Evolutionary conservation across 2,329 filamentous ascomycete genomes (phyloP).

Genomic region (Colletotrichum aenigma): DNA sequence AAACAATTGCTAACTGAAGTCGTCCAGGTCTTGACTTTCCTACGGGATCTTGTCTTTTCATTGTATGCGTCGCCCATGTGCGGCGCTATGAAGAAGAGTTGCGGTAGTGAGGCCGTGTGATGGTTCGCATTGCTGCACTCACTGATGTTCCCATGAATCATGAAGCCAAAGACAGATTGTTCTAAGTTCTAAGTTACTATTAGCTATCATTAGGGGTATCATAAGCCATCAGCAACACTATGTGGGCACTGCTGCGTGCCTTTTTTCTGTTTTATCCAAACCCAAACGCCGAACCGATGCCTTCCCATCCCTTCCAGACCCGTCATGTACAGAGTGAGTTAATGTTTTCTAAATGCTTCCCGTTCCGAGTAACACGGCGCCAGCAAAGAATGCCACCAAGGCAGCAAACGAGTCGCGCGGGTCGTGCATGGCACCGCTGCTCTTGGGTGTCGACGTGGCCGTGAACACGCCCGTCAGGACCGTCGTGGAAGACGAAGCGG

Average conservation of each 20-base stretch:
- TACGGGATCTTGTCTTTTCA: neutral
- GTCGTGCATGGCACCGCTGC: neutral
- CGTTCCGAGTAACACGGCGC: neutral
- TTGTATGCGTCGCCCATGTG: neutral
- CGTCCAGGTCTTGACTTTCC: neutral
- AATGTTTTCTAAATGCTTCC: neutral
- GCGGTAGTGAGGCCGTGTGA: neutral
- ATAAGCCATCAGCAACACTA: neutral
- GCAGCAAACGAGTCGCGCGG: constrained; percentile 3
- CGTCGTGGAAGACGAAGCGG: constrained; percentile 23
- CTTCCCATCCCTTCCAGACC: neutral
- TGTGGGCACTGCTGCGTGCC: neutral
- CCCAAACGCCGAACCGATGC: neutral
- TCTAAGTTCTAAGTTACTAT: neutral
- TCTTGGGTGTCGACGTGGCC: constrained; percentile 36
- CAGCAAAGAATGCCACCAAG: constrained; percentile 27
- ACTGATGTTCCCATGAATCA: fast-evolving
- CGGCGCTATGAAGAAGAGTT: neutral
- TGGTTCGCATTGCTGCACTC: too few species aligned
- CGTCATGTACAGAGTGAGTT: neutral
- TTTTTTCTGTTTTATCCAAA: neutral
- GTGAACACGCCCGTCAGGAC: constrained; percentile 37
- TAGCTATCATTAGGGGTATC: constrained; percentile 5
- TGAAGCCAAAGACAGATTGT: neutral
- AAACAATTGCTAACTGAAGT: constrained; percentile 12